These are phyloP conservation scores for Arabis hirsuta DNA, from an alignment of 345 rosid species.

Conservation along the genomic window DNA sequence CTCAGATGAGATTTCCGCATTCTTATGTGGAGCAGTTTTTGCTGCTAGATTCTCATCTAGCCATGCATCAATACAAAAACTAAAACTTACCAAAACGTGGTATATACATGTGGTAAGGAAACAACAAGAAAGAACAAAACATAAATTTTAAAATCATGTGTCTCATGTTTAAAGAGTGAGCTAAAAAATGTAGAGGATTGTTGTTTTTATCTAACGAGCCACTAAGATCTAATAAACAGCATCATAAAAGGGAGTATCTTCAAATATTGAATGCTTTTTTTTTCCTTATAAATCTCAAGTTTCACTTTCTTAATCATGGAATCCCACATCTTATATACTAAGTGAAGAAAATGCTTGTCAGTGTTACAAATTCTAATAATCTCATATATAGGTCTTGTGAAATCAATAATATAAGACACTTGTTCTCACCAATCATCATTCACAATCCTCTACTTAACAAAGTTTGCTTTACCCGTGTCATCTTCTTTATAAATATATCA, in stretches of 20 bases:
- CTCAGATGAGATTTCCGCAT: too few species aligned
- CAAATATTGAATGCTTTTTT: not conserved
- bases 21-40: not conserved
- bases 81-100: not conserved
- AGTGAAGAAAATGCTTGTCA: not conserved
- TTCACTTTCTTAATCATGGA: not conserved
- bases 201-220: not conserved
- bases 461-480: not conserved
- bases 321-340: too few species aligned
- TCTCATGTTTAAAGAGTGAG: not conserved
- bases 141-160: not conserved
- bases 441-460: not conserved
- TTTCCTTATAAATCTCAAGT: not conserved
- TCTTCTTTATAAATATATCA: not conserved
- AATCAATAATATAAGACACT: not conserved
- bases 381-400: not conserved
- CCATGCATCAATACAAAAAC: not conserved
- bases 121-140: not conserved
- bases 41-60: too few species aligned
- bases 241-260: not conserved
- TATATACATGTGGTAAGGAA: not conserved
- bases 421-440: not conserved
- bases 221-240: not conserved
- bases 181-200: not conserved
- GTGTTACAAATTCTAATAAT: not conserved